Conservation (phyloP, 1,139 yeast species). For the Suhomyces bribrorum region DNA sequence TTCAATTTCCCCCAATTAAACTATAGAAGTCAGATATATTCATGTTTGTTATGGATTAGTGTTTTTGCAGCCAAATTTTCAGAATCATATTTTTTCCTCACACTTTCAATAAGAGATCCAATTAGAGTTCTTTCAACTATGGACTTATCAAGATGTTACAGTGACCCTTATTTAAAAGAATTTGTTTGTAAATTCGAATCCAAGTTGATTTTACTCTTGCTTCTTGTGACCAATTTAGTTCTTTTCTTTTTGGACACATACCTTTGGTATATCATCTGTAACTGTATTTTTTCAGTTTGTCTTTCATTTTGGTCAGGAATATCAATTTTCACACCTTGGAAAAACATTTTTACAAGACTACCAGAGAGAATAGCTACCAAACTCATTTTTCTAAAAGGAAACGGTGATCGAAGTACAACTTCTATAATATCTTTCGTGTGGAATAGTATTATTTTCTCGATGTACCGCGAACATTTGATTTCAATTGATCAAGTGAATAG, state of each 20-base stretch:
- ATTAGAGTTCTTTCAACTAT: conserved; percentile 63
- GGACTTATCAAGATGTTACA: conserved; percentile 61
- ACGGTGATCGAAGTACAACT: conserved; percentile 45
- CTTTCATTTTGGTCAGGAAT: conserved; percentile 74
- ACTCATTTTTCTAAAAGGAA: conserved; percentile 36
- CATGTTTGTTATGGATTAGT: conserved; percentile 49
- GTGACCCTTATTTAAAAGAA: conserved; percentile 54
- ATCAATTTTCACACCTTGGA: conserved; percentile 86
- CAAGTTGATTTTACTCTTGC: conserved; percentile 51
- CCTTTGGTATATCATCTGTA: conserved; percentile 84
- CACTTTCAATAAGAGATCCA: conserved; percentile 73
- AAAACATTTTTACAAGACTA: conserved; percentile 69
- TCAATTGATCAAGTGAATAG: conserved; percentile 69
- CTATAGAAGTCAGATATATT: conserved; percentile 43
- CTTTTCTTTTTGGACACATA: conserved; percentile 84
- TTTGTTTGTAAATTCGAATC: conserved; percentile 63
- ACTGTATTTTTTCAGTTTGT: conserved; percentile 68
- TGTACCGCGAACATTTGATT: conserved; percentile 77
- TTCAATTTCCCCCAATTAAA: conserved; percentile 5
- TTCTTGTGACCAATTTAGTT: conserved; percentile 66
- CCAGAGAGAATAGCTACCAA: conserved; percentile 61
- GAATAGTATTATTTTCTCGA: conserved; percentile 74
- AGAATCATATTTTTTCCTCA: conserved; percentile 68
- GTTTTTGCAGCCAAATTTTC: conserved; percentile 46
- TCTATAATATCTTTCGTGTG: conserved; percentile 68